Conservation (phyloP, 495 filamentous ascomycete genomes). For the Neurospora sp. region DNA sequence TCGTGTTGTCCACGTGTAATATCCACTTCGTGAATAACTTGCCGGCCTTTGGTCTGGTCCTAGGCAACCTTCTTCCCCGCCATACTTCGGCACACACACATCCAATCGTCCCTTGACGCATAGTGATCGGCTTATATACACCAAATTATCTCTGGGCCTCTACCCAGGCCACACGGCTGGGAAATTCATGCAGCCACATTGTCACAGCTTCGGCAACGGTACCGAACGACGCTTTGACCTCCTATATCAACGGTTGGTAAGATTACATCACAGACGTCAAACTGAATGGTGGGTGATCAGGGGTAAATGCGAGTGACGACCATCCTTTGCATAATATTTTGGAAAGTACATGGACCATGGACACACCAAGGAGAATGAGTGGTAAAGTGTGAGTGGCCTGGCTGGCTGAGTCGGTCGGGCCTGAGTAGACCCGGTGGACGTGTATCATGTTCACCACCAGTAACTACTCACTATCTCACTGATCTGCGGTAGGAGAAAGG, state of each 20-base stretch:
- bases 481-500: too few species aligned
- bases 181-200: background rate
- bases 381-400: too few species aligned
- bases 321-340: background rate
- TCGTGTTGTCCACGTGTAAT: background rate
- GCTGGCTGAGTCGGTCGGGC: too few species aligned
- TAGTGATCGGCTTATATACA: background rate
- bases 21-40: background rate
- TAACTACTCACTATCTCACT: too few species aligned
- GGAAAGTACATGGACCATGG: too few species aligned
- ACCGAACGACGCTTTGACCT: background rate
- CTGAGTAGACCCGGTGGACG: too few species aligned
- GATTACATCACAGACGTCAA: background rate
- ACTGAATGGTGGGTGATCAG: background rate
- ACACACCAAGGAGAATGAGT: too few species aligned
- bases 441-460: too few species aligned
- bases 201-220: background rate
- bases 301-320: background rate
- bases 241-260: background rate
- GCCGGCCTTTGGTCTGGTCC: background rate
- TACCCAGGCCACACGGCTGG: background rate
- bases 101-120: background rate
- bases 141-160: background rate
- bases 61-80: background rate
- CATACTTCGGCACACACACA: background rate